Evolutionary conservation across 2,329 filamentous ascomycete species (phyloP), one percentile per base, ranked within the genome.

Genomic region (Pseudogymnoascus sp.): DNA sequence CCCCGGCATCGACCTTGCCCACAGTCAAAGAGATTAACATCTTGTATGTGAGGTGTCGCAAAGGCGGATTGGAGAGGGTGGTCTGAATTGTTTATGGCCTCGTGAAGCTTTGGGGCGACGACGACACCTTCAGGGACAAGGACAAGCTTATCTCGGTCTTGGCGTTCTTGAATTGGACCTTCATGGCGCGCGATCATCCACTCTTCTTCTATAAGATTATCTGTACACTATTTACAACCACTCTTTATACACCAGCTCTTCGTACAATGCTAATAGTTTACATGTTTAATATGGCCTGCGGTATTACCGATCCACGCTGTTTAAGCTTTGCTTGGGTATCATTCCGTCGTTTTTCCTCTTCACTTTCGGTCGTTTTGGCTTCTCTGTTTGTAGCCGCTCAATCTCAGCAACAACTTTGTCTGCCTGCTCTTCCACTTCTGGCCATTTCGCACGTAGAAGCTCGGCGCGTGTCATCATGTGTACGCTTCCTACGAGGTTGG

Each of bases 21-120:
- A 99, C 94, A 58, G 93, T 97, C 73, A 99, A 83, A 67, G 94
- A 97, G 77, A 99, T 90, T 72, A 97, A 83, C 94, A 99, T 97
- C n/a, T 62, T 68, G 60, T 59, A 22, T 62, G 60, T 36, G 57
- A 36, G 60, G 33, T 28, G 59, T 57, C 39, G 58, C 58, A 57
- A 43, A 20, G 20, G 9, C 28, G 39, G 58, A 35, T 53, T 33
- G 28, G 4, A 53, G 4, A 20, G 11, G 47, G 47, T 53, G 28
- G 47, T 33, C 28, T 18, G 47, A 33, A 53, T 33, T 53, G 47
- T 53, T 53, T 53, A 35, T 18, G 47, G n/a, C 47, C 15, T 35
- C 15, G 47, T 53, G 28, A 33, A 53, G 28, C 28, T 53, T 53
- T 53, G n/a, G 28, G 39, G 41, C 39, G 22, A 30, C 43, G 43